Percentiles rank a stretch among this genome's conserved stretches.
These are phyloP conservation scores for Xylaria grammica DNA, from an alignment of 495 filamentous ascomycete species.

Conservation along the genomic window DNA sequence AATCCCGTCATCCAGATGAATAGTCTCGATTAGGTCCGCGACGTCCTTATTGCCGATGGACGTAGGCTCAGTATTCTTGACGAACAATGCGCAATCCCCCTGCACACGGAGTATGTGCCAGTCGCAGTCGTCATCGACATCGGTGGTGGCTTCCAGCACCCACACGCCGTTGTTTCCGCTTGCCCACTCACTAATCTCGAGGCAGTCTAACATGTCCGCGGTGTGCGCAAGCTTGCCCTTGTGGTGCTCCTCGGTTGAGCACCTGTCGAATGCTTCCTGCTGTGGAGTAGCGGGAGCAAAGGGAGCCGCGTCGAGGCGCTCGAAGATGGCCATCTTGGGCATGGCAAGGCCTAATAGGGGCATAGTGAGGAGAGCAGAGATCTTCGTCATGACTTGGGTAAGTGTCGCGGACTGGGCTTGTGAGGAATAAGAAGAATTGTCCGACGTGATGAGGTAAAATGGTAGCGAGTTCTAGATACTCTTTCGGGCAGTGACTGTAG, in stretches of 20 bases:
- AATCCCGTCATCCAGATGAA: slow-evolving; percentile 4
- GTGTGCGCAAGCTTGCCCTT: background rate
- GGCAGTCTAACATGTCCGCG: slow-evolving; percentile 22
- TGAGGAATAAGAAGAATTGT: too few relatives aligned
- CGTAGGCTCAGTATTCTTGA: slow-evolving; percentile 22
- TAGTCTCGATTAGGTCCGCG: slow-evolving; percentile 11
- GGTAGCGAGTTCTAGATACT: background rate
- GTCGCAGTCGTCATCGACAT: slow-evolving; percentile 6
- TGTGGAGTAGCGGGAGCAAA: slow-evolving; percentile 19
- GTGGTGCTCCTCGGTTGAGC: slow-evolving; percentile 2
- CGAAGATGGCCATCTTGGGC: background rate
- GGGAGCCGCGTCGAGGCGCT: slow-evolving; percentile 2
- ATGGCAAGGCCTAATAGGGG: slow-evolving; percentile 20
- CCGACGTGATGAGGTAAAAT: background rate
- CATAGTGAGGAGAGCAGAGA: slow-evolving; percentile 13
- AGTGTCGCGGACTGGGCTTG: background rate
- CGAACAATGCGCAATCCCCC: slow-evolving; percentile 19
- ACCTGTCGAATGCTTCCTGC: slow-evolving; percentile 12
- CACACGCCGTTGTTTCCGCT: slow-evolving; percentile 20
- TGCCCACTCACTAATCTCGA: slow-evolving; percentile 15
- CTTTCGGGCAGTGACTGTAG: background rate
- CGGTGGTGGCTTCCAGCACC: slow-evolving; percentile 10
- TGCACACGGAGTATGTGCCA: slow-evolving; percentile 16
- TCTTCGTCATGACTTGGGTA: slow-evolving; percentile 13
- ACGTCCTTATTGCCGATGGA: slow-evolving; percentile 25